Evolutionary conservation across 805 yeast species (phyloP), one percentile per base, ranked within the genome.

Genomic region (Candida dajiaensis): DNA sequence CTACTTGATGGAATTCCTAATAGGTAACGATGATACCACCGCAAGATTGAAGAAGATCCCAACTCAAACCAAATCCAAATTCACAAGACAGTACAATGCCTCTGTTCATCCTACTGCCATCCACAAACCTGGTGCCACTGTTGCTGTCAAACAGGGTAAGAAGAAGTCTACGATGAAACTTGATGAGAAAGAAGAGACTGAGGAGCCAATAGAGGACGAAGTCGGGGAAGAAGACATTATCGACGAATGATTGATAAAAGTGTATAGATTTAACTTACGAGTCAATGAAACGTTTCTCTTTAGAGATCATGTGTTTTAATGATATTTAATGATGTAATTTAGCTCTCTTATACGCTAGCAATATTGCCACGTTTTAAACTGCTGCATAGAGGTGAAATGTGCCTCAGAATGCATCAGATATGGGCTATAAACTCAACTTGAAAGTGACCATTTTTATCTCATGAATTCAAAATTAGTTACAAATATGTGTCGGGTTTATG

Each of bases 41-140:
- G 57, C 62, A 1, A 52, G 68, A 11, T 54, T 76, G 46, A 87
- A 87, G 64, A 75, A 77, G 56, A 74, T 92, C 5, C 80, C 92
- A 10, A 77, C 96, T 1, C 73, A 81, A n/a, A 80, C 80, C 15
- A 95, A 94, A 63, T 71, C 92, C 6, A 85, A 87, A 8, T 89
- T 94, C 65, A 94, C 99, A 0, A 74, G 96, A 54, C 80, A 76
- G 52, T 94, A 94, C 65, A 94, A 94, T 61, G 63, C 78, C 10
- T 67, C 63, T 47, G 68, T 79, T 9, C 99, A 94, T 67, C 98
- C 98, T 2, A 80, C 84, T 1, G 89, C 95, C 2, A 88, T 86
- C 54, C 82, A 82, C 72, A 79, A 77, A 60, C 80, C 89, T 0
- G 92, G 89, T 13, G 74, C 75, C 40, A 74, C 83, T 9, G 76